phyloP scores from a whole-genome alignment of 176 grass and related monocot species.

The Pharus latifolius region DNA sequence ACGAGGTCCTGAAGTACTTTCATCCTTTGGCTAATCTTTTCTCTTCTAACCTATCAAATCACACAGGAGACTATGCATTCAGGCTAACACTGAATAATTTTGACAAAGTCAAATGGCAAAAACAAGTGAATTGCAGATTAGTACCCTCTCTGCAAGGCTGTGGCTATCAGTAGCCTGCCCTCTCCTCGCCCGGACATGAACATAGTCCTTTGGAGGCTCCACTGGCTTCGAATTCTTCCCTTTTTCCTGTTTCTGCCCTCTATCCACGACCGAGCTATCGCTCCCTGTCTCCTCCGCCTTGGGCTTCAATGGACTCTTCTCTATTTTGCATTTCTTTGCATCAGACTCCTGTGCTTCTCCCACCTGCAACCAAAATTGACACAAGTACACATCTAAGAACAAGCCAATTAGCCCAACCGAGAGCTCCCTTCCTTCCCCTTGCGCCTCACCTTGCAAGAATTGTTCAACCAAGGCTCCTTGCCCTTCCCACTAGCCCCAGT shows the following conservation, averaged over 20 bases:
- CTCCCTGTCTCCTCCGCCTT: conserved; percentile 36
- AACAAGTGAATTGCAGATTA: neutral
- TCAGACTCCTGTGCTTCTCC: neutral
- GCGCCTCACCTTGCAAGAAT: conserved; percentile 23
- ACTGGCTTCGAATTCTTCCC: conserved; percentile 45
- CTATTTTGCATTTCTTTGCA: conserved; percentile 40
- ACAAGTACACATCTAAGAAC: neutral
- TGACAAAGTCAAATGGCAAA: neutral
- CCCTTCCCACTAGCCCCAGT: conserved; percentile 21
- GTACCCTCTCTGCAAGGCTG: conserved; percentile 94
- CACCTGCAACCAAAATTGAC: conserved; percentile 28
- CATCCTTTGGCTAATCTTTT: conserved; percentile 87
- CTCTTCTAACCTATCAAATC: conserved; percentile 72
- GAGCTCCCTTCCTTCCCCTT: neutral
- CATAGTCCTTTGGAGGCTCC: conserved; percentile 75
- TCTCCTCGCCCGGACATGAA: conserved; percentile 88
- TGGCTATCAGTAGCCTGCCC: conserved; percentile 93
- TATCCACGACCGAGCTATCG: conserved; percentile 24
- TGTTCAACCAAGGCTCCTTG: conserved; percentile 30
- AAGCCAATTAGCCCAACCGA: neutral
- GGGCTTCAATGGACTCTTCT: conserved; percentile 8
- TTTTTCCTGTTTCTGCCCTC: conserved; percentile 33
- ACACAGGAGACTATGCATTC: neutral
- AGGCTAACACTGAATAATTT: neutral
- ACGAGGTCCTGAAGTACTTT: conserved; percentile 83